Percentiles rank a stretch among this genome's conserved stretches.
Conservation (phyloP, 1,139 yeast species). For the Geotrichum macrosporum region DNA sequence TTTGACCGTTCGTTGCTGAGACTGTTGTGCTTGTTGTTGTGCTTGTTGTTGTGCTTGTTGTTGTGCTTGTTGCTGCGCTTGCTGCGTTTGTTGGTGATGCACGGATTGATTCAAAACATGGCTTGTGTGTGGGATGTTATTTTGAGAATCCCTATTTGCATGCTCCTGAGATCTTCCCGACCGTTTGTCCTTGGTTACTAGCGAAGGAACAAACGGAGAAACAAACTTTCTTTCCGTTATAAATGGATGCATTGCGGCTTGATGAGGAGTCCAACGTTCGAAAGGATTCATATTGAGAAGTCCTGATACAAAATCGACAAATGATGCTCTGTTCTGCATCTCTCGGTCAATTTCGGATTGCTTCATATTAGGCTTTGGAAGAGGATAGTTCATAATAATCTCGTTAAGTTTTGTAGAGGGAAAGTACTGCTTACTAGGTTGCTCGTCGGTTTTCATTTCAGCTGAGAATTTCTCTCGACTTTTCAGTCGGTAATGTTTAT, state of each 20-base stretch:
- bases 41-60: conserved; percentile 13
- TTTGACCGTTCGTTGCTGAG: background rate
- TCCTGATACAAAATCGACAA: conserved; percentile 75
- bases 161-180: background rate
- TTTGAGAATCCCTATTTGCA: background rate
- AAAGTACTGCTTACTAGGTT: conserved; percentile 81
- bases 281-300: conserved; percentile 80
- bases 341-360: conserved; percentile 52
- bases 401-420: conserved; percentile 68
- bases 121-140: background rate
- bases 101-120: background rate
- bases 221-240: conserved; percentile 46
- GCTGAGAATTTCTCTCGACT: conserved; percentile 55
- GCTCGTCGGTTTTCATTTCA: conserved; percentile 57
- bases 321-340: conserved; percentile 62
- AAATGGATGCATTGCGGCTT: conserved; percentile 89
- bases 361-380: conserved; percentile 72
- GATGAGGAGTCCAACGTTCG: conserved; percentile 95
- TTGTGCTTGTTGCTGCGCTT: conserved; percentile 12
- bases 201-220: conserved; percentile 37
- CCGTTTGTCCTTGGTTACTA: conserved; percentile 18
- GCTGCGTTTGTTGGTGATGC: conserved; percentile 9
- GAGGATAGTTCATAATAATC: conserved; percentile 67
- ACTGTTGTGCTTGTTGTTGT: background rate
- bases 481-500: conserved; percentile 47